A percentile compares a stretch with the other conserved stretches of the same genome.
These are phyloP conservation scores for Thielaviopsis ethacetica DNA, from an alignment of 2,329 filamentous ascomycete species.

Conservation along the genomic window DNA sequence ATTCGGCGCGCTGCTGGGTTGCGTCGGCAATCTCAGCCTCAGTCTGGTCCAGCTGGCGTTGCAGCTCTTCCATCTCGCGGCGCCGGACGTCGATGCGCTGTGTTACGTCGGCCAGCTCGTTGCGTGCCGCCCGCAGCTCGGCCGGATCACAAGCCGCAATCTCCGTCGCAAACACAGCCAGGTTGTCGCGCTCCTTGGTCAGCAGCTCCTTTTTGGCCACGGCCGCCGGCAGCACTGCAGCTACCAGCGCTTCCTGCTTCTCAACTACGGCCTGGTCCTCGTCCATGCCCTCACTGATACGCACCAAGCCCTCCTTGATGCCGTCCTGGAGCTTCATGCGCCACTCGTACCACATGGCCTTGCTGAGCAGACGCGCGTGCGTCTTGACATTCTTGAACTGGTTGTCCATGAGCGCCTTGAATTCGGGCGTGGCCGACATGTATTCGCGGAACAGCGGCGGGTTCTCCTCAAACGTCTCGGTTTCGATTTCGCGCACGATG, in stretches of 20 bases:
- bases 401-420: conserved; percentile 79
- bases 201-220: conserved; percentile 44
- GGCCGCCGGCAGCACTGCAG: conserved; percentile 49
- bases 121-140: conserved; percentile 58
- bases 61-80: conserved; percentile 47
- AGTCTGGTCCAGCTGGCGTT: conserved; percentile 49
- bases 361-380: conserved; percentile 74
- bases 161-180: conserved; percentile 58
- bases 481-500: conserved; percentile 82
- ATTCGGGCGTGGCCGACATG: conserved; percentile 64
- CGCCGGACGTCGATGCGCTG: conserved; percentile 55
- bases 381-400: conserved; percentile 97
- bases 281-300: conserved; percentile 61
- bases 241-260: conserved; percentile 52
- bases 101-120: conserved; percentile 47
- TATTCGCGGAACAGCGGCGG: conserved; percentile 87
- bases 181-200: conserved; percentile 43
- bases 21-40: conserved; percentile 45
- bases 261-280: conserved; percentile 51
- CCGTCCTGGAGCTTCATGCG: conserved; percentile 72
- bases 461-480: conserved; percentile 76
- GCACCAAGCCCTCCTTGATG: conserved; percentile 63
- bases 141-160: conserved; percentile 66
- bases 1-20: conserved; percentile 48
- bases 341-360: conserved; percentile 98